Evolutionary conservation across 768 basidiomycete species (phyloP).

Genomic region (Phlebiopsis flavidoalba): DNA sequence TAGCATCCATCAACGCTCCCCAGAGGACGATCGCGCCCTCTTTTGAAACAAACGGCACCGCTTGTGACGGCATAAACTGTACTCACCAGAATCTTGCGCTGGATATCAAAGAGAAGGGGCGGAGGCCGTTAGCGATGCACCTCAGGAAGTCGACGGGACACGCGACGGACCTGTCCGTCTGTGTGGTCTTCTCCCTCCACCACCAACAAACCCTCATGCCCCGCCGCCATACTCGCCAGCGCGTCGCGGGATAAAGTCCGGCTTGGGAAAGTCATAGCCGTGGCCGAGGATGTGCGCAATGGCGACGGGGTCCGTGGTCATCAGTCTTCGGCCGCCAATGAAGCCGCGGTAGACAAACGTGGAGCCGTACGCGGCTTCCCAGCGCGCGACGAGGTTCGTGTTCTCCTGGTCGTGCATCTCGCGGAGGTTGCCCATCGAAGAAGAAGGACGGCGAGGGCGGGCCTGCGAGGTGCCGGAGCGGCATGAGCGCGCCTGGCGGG

Average conservation of each 20-base stretch:
- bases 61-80: neutral
- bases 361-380: slow-evolving; percentile 42
- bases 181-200: slow-evolving; percentile 52
- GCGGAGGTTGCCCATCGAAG: slow-evolving; percentile 44
- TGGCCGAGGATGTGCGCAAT: slow-evolving; percentile 52
- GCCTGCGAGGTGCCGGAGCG: slow-evolving; percentile 34
- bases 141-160: neutral
- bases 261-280: slow-evolving; percentile 58
- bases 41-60: neutral
- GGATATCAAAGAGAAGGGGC: neutral
- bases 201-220: slow-evolving; percentile 44
- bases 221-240: slow-evolving; percentile 46
- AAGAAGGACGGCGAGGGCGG: slow-evolving; percentile 40
- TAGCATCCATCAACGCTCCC: too few species aligned
- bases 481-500: slow-evolving; percentile 33
- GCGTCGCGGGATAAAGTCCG: slow-evolving; percentile 49
- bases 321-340: slow-evolving; percentile 45
- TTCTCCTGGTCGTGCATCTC: slow-evolving; percentile 59
- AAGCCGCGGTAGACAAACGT: slow-evolving; percentile 52
- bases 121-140: neutral
- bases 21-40: neutral
- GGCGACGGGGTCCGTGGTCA: slow-evolving; percentile 55
- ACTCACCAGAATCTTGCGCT: slow-evolving; percentile 51
- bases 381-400: slow-evolving; percentile 39
- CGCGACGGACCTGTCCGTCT: slow-evolving; percentile 40